A percentile compares a stretch with the other conserved stretches of the same genome.
Evolutionary conservation across 2,329 filamentous ascomycete species (phyloP).

Genomic region (Xylaria hypoxylon): DNA sequence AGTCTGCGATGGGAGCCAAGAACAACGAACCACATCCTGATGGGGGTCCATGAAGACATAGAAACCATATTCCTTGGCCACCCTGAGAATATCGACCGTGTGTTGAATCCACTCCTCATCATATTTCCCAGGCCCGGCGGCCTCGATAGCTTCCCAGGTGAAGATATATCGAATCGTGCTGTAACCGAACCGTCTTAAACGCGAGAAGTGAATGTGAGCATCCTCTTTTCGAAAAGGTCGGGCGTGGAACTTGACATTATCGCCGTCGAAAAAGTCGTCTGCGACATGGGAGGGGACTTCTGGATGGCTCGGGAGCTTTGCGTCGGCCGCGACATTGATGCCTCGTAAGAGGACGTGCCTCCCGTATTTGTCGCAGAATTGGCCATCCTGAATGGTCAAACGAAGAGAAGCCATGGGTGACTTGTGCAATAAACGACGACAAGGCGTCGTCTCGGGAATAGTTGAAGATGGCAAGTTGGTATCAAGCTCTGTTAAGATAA

Average conservation of each 20-base stretch:
- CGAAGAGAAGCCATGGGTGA: conserved; percentile 76
- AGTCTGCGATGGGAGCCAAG: neutral
- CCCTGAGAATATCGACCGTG: conserved; percentile 84
- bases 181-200: conserved; percentile 89
- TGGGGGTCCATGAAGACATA: conserved; percentile 99
- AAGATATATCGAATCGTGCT: conserved; percentile 97
- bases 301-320: conserved; percentile 87
- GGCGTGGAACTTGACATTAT: conserved; percentile 88
- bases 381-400: conserved; percentile 84
- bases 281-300: conserved; percentile 82
- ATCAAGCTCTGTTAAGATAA: neutral
- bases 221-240: conserved; percentile 87
- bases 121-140: conserved; percentile 88
- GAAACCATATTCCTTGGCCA: conserved; percentile 91
- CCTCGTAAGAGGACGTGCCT: conserved; percentile 90
- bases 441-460: neutral
- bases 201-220: conserved; percentile 85
- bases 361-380: conserved; percentile 83
- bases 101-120: conserved; percentile 94
- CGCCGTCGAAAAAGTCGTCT: conserved; percentile 89
- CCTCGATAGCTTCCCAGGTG: conserved; percentile 99
- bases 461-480: neutral
- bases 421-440: neutral
- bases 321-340: conserved; percentile 92
- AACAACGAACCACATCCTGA: conserved; percentile 84